Conservation (phyloP, 73 alveolate genomes). For the Tetrahymena borealis region DNA sequence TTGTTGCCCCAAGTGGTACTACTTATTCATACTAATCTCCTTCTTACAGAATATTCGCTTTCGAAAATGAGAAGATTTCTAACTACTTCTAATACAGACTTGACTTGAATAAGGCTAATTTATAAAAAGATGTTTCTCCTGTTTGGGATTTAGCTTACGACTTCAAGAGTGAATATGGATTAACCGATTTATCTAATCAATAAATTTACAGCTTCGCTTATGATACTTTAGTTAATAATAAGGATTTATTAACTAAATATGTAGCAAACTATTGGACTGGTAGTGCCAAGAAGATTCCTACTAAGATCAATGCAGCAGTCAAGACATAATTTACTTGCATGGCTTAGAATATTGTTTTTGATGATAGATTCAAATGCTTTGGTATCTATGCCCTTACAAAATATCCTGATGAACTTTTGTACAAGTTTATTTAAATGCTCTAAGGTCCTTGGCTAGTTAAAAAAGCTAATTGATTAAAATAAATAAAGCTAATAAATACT, state of each 20-base stretch:
- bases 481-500: no score
- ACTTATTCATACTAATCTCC: slow-evolving; percentile 73
- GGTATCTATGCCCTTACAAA: neutral
- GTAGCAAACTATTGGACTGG: slow-evolving; percentile 23
- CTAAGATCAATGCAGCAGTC: neutral
- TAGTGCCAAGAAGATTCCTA: neutral
- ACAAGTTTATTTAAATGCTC: neutral
- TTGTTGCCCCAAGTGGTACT: slow-evolving; percentile 71
- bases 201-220: slow-evolving; percentile 6
- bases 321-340: neutral
- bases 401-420: neutral
- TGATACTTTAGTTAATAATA: slow-evolving; percentile 7
- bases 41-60: slow-evolving; percentile 68
- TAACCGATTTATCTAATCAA: neutral
- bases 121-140: neutral
- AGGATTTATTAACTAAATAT: slow-evolving; percentile 6
- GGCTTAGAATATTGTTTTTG: neutral
- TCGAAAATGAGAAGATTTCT: slow-evolving; percentile 53
- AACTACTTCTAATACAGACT: slow-evolving; percentile 78
- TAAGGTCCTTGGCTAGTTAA: neutral
- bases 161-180: slow-evolving; percentile 12
- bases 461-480: neutral
- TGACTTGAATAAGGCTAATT: slow-evolving; percentile 52
- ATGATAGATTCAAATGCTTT: neutral
- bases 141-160: slow-evolving; percentile 34